Evolutionary conservation across 2,329 filamentous ascomycete genomes (phyloP), one percentile per base, ranked within the genome.

Genomic region (Aspergillus nomiae): DNA sequence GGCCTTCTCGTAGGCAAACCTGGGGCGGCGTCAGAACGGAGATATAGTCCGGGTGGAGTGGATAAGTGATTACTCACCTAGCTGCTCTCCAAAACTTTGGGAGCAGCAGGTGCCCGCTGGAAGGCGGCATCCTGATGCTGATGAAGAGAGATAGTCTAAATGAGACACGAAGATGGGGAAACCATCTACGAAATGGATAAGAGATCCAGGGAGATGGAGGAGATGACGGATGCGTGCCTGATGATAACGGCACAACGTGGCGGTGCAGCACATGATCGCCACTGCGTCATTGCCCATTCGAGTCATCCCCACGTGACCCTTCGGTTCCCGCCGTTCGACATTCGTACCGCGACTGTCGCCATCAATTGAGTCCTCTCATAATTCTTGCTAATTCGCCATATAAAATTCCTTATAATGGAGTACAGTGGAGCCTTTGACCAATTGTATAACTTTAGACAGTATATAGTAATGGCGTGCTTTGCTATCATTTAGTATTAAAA

Each of bases 1-100:
- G 65, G 81, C 79, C 76, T 82, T 83, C 70, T 79, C 78, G 64
- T 82, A 78, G 72, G 80, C 81, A 71, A 81, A 82, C 74, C 81
- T 82, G 63, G 56, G 55, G 38, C 28, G 46, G 41, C 36, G 69
- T 78, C 58, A 78, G 74, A 63, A 60, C 36, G 24, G 28, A 48
- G 24, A 55, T 62, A 60, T 62, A 66, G 36, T 54, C 28, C 21
- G 19, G 28, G 32, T 34, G 19, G 32, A 38, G n/a, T 16, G 32
- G 45, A 48, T 57, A 32, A 36, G 21, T 28, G 54, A 56, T 57
- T 62, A 70, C 78, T 71, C 76, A 82, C 80, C 77, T 82, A 65
- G 80, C 78, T 71, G 79, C 77, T 72, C 80, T 78, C 78, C 81
- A 81, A 61, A 82, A 71, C 69, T 83, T 83, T 56, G 81, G 79